phyloP scores from a whole-genome alignment of 805 yeast genomes.

The Wickerhamiella azymoides region DNA sequence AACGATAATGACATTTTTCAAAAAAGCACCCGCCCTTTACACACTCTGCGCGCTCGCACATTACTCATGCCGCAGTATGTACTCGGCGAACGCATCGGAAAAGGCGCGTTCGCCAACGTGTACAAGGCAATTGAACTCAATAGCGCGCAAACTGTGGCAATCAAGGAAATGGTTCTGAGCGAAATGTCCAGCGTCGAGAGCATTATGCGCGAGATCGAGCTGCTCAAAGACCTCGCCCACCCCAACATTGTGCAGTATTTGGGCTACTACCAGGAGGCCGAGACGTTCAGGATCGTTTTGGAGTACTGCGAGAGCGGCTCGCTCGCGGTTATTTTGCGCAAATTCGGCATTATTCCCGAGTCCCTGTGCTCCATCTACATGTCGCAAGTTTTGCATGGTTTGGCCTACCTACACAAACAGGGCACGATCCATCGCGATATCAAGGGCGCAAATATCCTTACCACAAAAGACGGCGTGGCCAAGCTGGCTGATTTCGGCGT shows the following conservation, averaged over 20 bases:
- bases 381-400: constrained; percentile 42
- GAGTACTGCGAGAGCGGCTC: constrained; percentile 58
- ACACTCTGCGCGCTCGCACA: neutral
- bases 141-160: constrained; percentile 60
- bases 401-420: constrained; percentile 52
- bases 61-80: constrained; percentile 16
- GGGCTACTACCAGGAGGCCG: constrained; percentile 46
- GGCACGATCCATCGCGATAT: constrained; percentile 69
- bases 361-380: constrained; percentile 36
- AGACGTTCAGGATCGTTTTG: constrained; percentile 42
- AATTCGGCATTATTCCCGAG: constrained; percentile 44
- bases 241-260: constrained; percentile 54
- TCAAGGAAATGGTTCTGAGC: constrained; percentile 58
- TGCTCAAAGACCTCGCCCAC: constrained; percentile 50
- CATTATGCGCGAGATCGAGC: constrained; percentile 53
- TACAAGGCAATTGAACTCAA: constrained; percentile 55
- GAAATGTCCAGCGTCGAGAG: constrained; percentile 25
- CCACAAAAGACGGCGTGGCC: constrained; percentile 48
- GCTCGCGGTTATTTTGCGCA: constrained; percentile 37
- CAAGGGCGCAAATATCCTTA: constrained; percentile 58
- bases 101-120: constrained; percentile 86
- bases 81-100: constrained; percentile 53
- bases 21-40: too few species aligned
- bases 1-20: too few species aligned
- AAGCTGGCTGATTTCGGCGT: constrained; percentile 72